phyloP scores from a whole-genome alignment of 2,329 filamentous ascomycete species.

The Botrytis aclada region DNA sequence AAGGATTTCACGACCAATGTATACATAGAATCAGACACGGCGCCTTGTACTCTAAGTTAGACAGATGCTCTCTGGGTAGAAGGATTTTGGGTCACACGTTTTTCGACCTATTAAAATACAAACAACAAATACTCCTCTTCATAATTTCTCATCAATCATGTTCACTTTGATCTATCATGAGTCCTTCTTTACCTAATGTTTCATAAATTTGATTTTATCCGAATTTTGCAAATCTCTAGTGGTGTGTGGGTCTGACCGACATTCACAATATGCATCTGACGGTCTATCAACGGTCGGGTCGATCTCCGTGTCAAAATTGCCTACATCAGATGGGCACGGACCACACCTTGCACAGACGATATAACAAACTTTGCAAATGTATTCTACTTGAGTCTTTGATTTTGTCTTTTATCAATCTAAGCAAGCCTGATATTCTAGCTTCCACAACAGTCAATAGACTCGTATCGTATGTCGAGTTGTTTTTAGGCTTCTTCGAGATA shows the following conservation, averaged over 20 bases:
- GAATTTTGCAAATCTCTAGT: not conserved
- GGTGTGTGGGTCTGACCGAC: not conserved
- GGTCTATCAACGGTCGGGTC: not conserved
- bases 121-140: constrained; percentile 28
- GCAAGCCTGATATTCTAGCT: not conserved
- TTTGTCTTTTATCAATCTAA: not conserved
- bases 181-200: too few species aligned
- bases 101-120: constrained; percentile 22
- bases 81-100: constrained; percentile 11
- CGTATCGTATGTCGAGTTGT: not conserved
- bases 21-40: constrained; percentile 34
- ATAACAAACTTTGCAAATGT: not conserved
- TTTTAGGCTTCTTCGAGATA: not conserved
- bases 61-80: constrained; percentile 17
- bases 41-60: constrained; percentile 35
- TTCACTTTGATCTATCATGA: not conserved
- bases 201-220: not conserved
- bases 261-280: not conserved
- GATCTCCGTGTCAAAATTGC: not conserved
- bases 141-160: not conserved
- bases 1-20: constrained; percentile 39
- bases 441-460: not conserved
- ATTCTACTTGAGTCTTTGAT: not conserved
- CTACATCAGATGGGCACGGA: not conserved
- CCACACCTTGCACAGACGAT: not conserved